Base-by-base conservation (phyloP, 805 yeast genomes). In the Wickerhamomyces alni region DNA sequence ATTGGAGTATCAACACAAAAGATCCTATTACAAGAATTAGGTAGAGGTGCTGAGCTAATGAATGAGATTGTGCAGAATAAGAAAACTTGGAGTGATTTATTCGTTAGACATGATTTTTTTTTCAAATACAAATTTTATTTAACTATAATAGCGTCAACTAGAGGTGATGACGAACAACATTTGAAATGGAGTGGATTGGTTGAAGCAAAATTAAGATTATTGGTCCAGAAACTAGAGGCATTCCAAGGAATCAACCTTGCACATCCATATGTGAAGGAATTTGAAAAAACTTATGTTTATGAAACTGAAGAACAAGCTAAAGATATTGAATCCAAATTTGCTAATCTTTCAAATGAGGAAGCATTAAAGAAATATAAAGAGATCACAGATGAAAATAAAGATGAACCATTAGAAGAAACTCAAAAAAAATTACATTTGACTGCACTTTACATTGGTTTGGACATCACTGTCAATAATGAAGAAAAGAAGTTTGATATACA, bases 141-240 rank as follows among this genome's bases (percentile, higher is more conserved):
- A 39, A 83, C 93, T 25, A 70, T 91, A 3, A 79, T 85, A 40
- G 91, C 88, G 0, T 78, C 85, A 2, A 83, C 97, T 0, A 72
- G 67, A 45, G 84, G 82, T 8, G 64, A 74, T 1, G 75, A 76
- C 41, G 98, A 88, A 57, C 88, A 88, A 40, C 96, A 91, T 54
- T 63, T 81, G 41, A 84, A 83, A 51, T 93, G 95, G 94, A 79
- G 87, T 48, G 98, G 99, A 9, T 68, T 91, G 67, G 91, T 93
- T 10, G 98, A 93, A 61, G 80, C 95, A 51, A 87, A 83, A 61
- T 59, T 91, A 33, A 75, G 99, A 48, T 63, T 83, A 31, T 61
- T 93, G 26, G 95, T 93, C 26, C 83, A 76, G 51, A 93, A 88
- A 57, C 70, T 93, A 36, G 99, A 93, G 59, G 69, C 76, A 5